These are phyloP conservation scores for Candida sp. DNA, from an alignment of 1,139 yeast genomes.

Conservation along the genomic window DNA sequence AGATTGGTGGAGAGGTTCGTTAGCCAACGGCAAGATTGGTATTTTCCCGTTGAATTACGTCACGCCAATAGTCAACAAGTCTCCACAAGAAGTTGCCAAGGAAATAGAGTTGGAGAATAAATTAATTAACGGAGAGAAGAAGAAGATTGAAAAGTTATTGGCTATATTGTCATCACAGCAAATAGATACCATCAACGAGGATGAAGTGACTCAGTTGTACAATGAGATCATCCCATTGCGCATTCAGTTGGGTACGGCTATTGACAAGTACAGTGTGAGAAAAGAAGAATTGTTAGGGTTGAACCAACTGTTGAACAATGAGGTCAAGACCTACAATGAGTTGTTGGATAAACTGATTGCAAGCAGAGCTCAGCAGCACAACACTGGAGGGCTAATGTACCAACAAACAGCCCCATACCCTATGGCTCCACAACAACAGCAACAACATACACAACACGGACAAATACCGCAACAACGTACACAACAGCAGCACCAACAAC, in stretches of 20 bases:
- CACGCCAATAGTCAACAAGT: slow-evolving; percentile 72
- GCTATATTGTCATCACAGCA: slow-evolving; percentile 55
- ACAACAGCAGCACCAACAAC: neutral
- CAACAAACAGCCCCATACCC: slow-evolving; percentile 14
- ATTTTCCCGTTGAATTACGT: slow-evolving; percentile 97
- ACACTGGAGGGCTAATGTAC: slow-evolving; percentile 2
- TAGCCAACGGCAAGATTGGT: slow-evolving; percentile 76
- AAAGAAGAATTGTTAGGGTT: slow-evolving; percentile 77
- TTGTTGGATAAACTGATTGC: slow-evolving; percentile 59
- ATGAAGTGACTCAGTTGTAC: slow-evolving; percentile 58
- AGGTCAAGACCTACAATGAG: slow-evolving; percentile 71
- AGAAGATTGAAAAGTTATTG: slow-evolving; percentile 67
- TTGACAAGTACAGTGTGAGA: slow-evolving; percentile 75
- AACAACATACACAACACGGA: slow-evolving; percentile 9
- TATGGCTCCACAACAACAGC: slow-evolving; percentile 20
- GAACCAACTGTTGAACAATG: slow-evolving; percentile 69
- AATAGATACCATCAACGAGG: slow-evolving; percentile 32
- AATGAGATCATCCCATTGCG: slow-evolving; percentile 74
- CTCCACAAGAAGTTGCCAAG: slow-evolving; percentile 46
- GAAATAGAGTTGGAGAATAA: slow-evolving; percentile 35
- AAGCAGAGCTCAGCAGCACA: slow-evolving; percentile 20
- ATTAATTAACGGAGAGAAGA: slow-evolving; percentile 33
- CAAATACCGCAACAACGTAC: neutral
- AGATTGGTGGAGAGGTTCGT: slow-evolving; percentile 96
- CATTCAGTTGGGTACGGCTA: slow-evolving; percentile 71